Base-by-base conservation (phyloP, 75 land plant species). In the Pseudotsuga menziesii region DNA sequence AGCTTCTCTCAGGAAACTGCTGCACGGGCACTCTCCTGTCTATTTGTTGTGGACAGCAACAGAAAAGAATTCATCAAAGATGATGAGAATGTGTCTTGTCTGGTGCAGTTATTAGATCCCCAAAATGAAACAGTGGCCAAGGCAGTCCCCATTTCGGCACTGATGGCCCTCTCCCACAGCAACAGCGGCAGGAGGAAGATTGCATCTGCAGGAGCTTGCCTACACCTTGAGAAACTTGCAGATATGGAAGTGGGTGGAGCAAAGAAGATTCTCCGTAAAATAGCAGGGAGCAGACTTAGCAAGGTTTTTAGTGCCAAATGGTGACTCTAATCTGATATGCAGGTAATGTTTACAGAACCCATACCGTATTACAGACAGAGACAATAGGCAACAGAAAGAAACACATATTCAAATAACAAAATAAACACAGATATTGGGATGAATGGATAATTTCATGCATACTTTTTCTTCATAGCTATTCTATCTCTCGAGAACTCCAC, bases 201-300 rank as follows among this genome's bases (percentile, higher is more conserved):
- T 64, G 78, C 73, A 13, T 66, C 71, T 72, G 83, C 91, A 19
- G 95, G 91, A 52, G 83, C 84, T 25, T 13, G 91, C 5, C 80
- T 81, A 48, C 81, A 84, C 48, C 78, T 94, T 19, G 90, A 87
- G 52, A 83, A 76, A 58, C 84, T 94, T 39, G 95, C 89, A 27
- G 87, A 90, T 25, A 82, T 79, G 54, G 86, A 88, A 29, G 90
- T 90, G 36, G 54, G 77, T 4, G 93, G 91, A 48, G 91, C 95
- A 1, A 94, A 87, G 81, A 85, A 73, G 75, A 81, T 85, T 52
- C 72, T 89, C 20, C 75, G 73, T 71, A 89, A 81, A 19, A 25
- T 89, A 17, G 79, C 83, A 1, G 61, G 71, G 3, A 85, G 75
- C 75, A 69, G 20, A 39, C 44, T 69, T 19, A 41, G 6, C 22